These are phyloP conservation scores for Raffaelea albimanens DNA, from an alignment of 2,329 filamentous ascomycete genomes.

Conservation along the genomic window DNA sequence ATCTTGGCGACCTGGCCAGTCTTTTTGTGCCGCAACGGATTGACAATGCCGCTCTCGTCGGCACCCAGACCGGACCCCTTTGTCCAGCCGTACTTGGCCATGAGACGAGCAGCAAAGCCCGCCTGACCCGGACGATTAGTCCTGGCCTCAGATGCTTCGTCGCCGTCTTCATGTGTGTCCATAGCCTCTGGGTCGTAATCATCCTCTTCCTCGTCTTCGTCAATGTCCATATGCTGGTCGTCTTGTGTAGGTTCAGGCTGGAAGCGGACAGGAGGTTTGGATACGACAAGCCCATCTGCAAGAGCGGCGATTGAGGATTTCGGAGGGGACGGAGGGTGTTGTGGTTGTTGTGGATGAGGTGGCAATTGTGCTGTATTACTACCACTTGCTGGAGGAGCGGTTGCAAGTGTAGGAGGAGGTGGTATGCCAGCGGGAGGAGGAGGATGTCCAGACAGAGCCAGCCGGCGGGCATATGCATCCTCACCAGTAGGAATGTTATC, in stretches of 20 bases:
- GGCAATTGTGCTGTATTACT: slow-evolving; percentile 16
- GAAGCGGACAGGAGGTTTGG: slow-evolving; percentile 71
- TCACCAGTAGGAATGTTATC: slow-evolving; percentile 54
- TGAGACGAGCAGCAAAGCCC: slow-evolving; percentile 77
- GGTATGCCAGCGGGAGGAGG: slow-evolving; percentile 18
- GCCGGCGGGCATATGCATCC: slow-evolving; percentile 34
- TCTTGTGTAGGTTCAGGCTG: slow-evolving; percentile 28
- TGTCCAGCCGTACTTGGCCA: slow-evolving; percentile 90
- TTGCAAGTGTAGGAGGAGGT: slow-evolving; percentile 4
- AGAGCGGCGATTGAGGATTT: no score
- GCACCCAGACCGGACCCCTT: slow-evolving; percentile 83
- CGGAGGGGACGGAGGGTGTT: no score
- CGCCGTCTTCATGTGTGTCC: slow-evolving; percentile 18
- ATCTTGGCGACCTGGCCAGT: slow-evolving; percentile 74
- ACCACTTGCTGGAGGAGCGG: slow-evolving; percentile 2
- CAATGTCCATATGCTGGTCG: slow-evolving; percentile 20
- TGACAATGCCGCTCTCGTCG: slow-evolving; percentile 70
- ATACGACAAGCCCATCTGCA: slow-evolving; percentile 55
- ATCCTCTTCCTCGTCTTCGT: slow-evolving; percentile 3
- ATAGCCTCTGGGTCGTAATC: slow-evolving; percentile 10
- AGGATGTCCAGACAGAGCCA: slow-evolving; percentile 18
- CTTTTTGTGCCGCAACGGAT: slow-evolving; percentile 82
- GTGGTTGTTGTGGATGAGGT: slow-evolving; percentile 24
- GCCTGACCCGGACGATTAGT: slow-evolving; percentile 63
- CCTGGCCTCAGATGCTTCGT: slow-evolving; percentile 32